Base-by-base conservation (phyloP, 2,329 filamentous ascomycete genomes). In the Monosporascus sp. region DNA sequence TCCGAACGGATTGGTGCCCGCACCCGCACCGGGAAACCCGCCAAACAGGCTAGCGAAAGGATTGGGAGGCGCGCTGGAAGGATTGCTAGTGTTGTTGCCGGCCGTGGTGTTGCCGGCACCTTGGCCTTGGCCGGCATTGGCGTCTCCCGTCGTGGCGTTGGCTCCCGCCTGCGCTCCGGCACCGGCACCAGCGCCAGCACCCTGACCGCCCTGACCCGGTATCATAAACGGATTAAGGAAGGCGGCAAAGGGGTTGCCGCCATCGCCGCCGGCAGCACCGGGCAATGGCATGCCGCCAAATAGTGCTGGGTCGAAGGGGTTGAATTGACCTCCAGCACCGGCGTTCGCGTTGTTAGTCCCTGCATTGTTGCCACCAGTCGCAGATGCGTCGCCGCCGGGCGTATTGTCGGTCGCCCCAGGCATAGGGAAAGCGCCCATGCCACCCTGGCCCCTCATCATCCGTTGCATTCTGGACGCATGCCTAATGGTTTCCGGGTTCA, bases 321-420 rank as follows among this genome's bases (percentile, higher is more conserved):
- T 79, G 50, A 67, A 68, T 40, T 63, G 67, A 50, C 51, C 62
- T 54, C 49, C 64, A 51, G 58, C 60, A 57, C 48, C 54, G 56
- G 66, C 69, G 58, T 68, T 68, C 60, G 68, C 70, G 55, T 69
- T 69, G 55, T 70, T 72, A 68, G 57, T 65, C 48, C 64, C 63
- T 2, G 52, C 50, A 37, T 57, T 65, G 37, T 61, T 65, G 20
- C 60, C 63, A 37, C 68, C 60, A 24, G 41, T 7, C 41, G 41
- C 41, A 43, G 68, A 62, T 64, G 71, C 61, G 55, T 66, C 66
- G 54, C 76, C 77, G n/a, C 74, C 71, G 1, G 83, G 86, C 3
- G 91, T 96, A 31, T 85, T 95, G 70, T 97, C 91, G 37, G 93
- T 97, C 20, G 88, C 86, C 8, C 94, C 94, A 2, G 94, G 94